Evolutionary conservation across 208 protist genomes (phyloP).

Genomic region (Naegleria fowleri): DNA sequence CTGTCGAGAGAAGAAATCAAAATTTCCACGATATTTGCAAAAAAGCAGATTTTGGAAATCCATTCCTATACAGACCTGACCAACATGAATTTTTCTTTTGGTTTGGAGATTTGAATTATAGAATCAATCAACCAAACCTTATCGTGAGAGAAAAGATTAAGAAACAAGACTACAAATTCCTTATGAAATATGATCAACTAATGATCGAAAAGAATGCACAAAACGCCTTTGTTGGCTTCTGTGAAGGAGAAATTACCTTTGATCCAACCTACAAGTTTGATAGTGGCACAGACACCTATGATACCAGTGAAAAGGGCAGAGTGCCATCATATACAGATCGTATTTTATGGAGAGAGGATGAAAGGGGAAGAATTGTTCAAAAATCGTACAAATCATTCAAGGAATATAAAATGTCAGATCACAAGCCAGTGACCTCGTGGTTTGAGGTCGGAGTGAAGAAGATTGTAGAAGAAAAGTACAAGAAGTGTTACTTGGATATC

Average conservation of each 20-base stretch:
- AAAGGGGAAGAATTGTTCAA: not conserved
- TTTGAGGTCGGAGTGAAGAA: not conserved
- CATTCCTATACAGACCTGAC: not conserved
- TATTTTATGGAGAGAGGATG: slow-evolving; percentile 57
- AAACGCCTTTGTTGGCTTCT: slow-evolving; percentile 33
- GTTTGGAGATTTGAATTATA: slow-evolving; percentile 55
- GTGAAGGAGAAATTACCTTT: slow-evolving; percentile 43
- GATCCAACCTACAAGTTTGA: slow-evolving; percentile 72
- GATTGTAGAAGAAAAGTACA: slow-evolving; percentile 19
- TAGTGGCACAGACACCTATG: slow-evolving; percentile 64
- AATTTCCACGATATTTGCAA: slow-evolving; percentile 76
- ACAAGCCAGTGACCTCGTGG: not conserved
- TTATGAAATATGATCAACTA: slow-evolving; percentile 74
- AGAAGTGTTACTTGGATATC: not conserved
- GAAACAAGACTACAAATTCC: slow-evolving; percentile 40
- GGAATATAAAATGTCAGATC: slow-evolving; percentile 9
- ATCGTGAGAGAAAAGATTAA: slow-evolving; percentile 50
- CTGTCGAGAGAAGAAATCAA: slow-evolving; percentile 72
- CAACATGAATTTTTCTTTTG: slow-evolving; percentile 43
- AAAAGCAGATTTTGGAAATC: slow-evolving; percentile 25
- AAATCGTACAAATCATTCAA: not conserved
- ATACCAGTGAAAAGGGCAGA: slow-evolving; percentile 79
- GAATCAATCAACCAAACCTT: slow-evolving; percentile 66
- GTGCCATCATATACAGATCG: slow-evolving; percentile 78
- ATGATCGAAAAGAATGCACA: slow-evolving; percentile 8